These are phyloP conservation scores for Penicillium paneum DNA, from an alignment of 2,329 filamentous ascomycete genomes.

Conservation along the genomic window DNA sequence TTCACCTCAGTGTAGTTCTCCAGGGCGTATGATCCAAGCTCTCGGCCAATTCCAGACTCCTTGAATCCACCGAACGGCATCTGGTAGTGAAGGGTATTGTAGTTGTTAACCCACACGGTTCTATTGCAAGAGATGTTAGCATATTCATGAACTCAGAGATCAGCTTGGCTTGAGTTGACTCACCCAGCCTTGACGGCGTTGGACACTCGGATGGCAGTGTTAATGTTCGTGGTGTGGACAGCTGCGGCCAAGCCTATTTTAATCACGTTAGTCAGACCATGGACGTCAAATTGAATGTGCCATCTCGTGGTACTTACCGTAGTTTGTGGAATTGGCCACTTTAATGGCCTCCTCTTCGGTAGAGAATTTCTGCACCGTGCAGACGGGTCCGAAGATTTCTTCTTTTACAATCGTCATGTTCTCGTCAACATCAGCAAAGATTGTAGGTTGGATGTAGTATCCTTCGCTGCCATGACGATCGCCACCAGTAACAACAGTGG, in stretches of 20 bases:
- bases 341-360: constrained; percentile 66
- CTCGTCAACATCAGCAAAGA: constrained; percentile 71
- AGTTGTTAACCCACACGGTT: constrained; percentile 64
- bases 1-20: constrained; percentile 46
- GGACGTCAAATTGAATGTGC: not conserved
- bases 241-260: constrained; percentile 69
- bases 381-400: constrained; percentile 79
- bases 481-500: constrained; percentile 63
- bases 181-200: constrained; percentile 65
- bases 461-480: constrained; percentile 71
- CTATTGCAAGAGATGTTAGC: constrained; percentile 8
- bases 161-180: constrained; percentile 41
- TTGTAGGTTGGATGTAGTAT: constrained; percentile 86
- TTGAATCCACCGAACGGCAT: constrained; percentile 39
- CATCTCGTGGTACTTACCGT: constrained; percentile 56
- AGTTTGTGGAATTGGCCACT: constrained; percentile 69
- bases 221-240: constrained; percentile 73
- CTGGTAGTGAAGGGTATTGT: constrained; percentile 62
- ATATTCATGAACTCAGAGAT: not conserved
- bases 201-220: constrained; percentile 71
- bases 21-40: constrained; percentile 43
- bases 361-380: constrained; percentile 70
- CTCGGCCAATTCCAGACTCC: constrained; percentile 43
- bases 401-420: constrained; percentile 70
- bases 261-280: constrained; percentile 38